A percentile compares a stretch with the other conserved stretches of the same genome.
Evolutionary conservation across 768 basidiomycete genomes (phyloP).

Genomic region (Podaxis mareebaensis): DNA sequence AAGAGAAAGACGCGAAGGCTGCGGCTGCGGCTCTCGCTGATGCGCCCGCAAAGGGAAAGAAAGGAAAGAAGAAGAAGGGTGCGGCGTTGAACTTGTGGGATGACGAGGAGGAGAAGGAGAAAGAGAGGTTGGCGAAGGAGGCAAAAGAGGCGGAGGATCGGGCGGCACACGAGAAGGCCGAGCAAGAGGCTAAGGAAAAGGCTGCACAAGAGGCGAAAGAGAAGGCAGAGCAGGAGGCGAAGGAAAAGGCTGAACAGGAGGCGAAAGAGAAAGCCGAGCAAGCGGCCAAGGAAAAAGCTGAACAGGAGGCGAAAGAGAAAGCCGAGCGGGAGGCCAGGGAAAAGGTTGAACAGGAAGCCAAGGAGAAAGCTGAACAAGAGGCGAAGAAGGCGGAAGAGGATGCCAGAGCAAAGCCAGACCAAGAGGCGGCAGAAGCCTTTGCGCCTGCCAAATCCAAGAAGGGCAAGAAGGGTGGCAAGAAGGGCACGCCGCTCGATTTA

Average conservation of each 20-base stretch:
- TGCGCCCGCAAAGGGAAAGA: background rate
- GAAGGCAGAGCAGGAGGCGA: conserved; percentile 13
- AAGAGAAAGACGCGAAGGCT: conserved; percentile 8
- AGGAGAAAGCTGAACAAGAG: conserved; percentile 2
- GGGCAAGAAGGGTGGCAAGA: conserved; percentile 14
- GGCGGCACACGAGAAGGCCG: conserved; percentile 8
- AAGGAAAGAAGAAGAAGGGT: conserved; percentile 9
- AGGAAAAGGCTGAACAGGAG: conserved; percentile 17
- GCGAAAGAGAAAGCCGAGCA: background rate
- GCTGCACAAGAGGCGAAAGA: background rate
- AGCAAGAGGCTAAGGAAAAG: conserved; percentile 15
- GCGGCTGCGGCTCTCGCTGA: conserved; percentile 8
- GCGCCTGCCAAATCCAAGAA: conserved; percentile 4
- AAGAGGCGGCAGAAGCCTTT: conserved; percentile 1
- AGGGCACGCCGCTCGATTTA: background rate
- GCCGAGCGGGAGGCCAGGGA: background rate
- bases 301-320: conserved; percentile 14
- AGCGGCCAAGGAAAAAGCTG: conserved; percentile 6
- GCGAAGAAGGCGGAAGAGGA: conserved; percentile 14
- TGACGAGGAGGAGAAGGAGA: conserved; percentile 15
- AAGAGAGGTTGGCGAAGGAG: conserved; percentile 14
- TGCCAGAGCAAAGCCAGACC: background rate
- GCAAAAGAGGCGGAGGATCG: conserved; percentile 18
- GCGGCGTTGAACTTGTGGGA: conserved; percentile 2
- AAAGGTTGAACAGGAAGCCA: conserved; percentile 3